Percentiles rank a stretch among this genome's conserved stretches.
Evolutionary conservation across 1,139 yeast species (phyloP).

Genomic region (Magnusiomyces sp.): DNA sequence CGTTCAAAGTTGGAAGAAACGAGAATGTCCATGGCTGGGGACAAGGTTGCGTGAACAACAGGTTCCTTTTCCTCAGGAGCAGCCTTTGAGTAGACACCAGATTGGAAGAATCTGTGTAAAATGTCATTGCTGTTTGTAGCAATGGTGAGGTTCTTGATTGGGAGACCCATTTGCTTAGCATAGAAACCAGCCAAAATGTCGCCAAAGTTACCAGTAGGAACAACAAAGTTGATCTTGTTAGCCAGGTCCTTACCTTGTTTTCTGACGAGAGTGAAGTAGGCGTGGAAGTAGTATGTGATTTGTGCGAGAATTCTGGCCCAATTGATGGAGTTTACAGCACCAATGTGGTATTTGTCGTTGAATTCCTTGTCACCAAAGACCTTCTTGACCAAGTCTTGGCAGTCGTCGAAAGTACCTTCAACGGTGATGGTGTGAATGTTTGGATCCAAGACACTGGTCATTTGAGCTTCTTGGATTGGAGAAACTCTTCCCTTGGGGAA

Average conservation of each 20-base stretch:
- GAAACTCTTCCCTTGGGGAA: slow-evolving; percentile 97
- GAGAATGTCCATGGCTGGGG: slow-evolving; percentile 98
- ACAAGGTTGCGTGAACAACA: slow-evolving; percentile 77
- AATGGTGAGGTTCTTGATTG: slow-evolving; percentile 74
- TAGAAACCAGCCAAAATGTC: slow-evolving; percentile 94
- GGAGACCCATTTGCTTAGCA: slow-evolving; percentile 93
- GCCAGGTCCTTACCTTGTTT: slow-evolving; percentile 24
- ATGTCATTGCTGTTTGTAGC: slow-evolving; percentile 96
- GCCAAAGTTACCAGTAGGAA: slow-evolving; percentile 97
- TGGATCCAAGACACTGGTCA: slow-evolving; percentile 93
- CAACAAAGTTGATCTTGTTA: slow-evolving; percentile 61
- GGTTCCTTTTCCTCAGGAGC: slow-evolving; percentile 37
- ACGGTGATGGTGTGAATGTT: slow-evolving; percentile 94
- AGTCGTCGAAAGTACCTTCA: slow-evolving; percentile 94
- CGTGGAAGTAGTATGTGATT: slow-evolving; percentile 89
- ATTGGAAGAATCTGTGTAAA: slow-evolving; percentile 78
- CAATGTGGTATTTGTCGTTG: slow-evolving; percentile 83
- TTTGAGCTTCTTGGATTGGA: slow-evolving; percentile 95
- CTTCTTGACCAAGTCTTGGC: slow-evolving; percentile 93
- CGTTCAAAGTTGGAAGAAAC: slow-evolving; percentile 95
- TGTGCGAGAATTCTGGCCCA: slow-evolving; percentile 99
- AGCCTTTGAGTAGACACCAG: slow-evolving; percentile 65
- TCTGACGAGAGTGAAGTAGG: slow-evolving; percentile 65
- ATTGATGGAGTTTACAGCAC: slow-evolving; percentile 96
- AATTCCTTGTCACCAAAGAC: slow-evolving; percentile 84